Evolutionary conservation across 169 alveolate species (phyloP).

Genomic region (Plasmodium vivax): DNA sequence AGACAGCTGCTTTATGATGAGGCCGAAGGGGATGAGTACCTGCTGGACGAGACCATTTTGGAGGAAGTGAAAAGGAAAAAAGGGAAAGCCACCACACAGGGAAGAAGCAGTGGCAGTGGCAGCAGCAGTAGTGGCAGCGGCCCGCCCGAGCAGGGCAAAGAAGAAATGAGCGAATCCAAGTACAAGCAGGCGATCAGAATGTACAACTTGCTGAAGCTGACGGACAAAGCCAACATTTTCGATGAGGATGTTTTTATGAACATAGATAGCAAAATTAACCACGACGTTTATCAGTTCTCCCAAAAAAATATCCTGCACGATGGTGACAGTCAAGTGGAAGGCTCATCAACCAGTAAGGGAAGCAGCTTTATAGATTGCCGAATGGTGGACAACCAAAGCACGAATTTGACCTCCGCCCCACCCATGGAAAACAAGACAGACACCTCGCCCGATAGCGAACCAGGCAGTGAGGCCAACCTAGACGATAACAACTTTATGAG

Average conservation of each 20-base stretch:
- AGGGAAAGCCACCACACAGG: neutral
- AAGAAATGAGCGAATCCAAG: slow-evolving; percentile 68
- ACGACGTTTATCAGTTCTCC: slow-evolving; percentile 54
- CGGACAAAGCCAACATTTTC: slow-evolving; percentile 40
- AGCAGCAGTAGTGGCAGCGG: neutral
- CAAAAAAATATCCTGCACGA: slow-evolving; percentile 30
- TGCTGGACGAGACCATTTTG: slow-evolving; percentile 37
- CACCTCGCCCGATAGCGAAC: neutral
- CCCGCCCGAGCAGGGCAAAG: neutral
- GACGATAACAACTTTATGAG: slow-evolving; percentile 36
- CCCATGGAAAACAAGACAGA: neutral
- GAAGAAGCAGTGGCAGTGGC: neutral
- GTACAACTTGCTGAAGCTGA: slow-evolving; percentile 53
- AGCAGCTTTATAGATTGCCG: neutral
- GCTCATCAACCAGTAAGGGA: neutral
- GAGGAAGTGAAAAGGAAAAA: slow-evolving; percentile 56
- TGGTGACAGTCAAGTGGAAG: neutral
- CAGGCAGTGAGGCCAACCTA: neutral
- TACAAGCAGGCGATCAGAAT: slow-evolving; percentile 71
- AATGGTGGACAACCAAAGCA: neutral
- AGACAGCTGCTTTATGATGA: slow-evolving; percentile 67
- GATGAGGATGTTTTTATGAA: slow-evolving; percentile 75
- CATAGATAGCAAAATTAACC: slow-evolving; percentile 72
- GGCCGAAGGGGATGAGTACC: slow-evolving; percentile 54
- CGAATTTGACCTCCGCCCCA: neutral